phyloP scores from a whole-genome alignment of 805 yeast genomes.

The Kuraishia molischiana region DNA sequence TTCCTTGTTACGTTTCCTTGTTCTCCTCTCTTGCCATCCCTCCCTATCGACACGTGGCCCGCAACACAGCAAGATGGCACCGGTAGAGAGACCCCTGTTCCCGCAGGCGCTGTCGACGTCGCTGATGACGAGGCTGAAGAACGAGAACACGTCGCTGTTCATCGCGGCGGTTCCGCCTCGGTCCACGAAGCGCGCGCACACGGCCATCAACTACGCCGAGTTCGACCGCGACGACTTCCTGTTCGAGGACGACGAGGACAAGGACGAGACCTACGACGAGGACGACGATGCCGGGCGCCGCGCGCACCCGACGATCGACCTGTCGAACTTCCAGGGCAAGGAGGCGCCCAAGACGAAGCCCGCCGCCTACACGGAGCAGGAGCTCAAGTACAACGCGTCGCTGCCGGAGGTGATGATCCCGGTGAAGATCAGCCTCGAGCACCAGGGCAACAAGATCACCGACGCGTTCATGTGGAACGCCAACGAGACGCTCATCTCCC shows the following conservation, averaged over 20 bases:
- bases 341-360: conserved; percentile 31
- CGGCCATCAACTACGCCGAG: conserved; percentile 77
- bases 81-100: conserved; percentile 19
- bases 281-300: conserved; percentile 31
- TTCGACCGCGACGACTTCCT: conserved; percentile 51
- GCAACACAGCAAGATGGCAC: conserved; percentile 3
- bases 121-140: conserved; percentile 60
- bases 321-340: conserved; percentile 24
- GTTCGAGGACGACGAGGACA: conserved; percentile 12
- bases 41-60: neutral
- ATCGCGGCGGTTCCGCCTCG: conserved; percentile 70
- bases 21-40: neutral
- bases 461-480: conserved; percentile 73
- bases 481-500: conserved; percentile 55
- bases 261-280: conserved; percentile 23
- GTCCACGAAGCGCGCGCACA: conserved; percentile 60
- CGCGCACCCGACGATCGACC: conserved; percentile 4
- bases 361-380: conserved; percentile 20
- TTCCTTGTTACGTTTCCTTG: no score
- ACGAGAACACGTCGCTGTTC: conserved; percentile 64
- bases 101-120: conserved; percentile 83
- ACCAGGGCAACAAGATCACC: conserved; percentile 40
- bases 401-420: conserved; percentile 47
- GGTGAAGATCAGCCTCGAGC: conserved; percentile 50
- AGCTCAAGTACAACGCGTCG: conserved; percentile 23